These are phyloP conservation scores for Termitomyces sp. DNA, from an alignment of 768 basidiomycete genomes.

Conservation along the genomic window DNA sequence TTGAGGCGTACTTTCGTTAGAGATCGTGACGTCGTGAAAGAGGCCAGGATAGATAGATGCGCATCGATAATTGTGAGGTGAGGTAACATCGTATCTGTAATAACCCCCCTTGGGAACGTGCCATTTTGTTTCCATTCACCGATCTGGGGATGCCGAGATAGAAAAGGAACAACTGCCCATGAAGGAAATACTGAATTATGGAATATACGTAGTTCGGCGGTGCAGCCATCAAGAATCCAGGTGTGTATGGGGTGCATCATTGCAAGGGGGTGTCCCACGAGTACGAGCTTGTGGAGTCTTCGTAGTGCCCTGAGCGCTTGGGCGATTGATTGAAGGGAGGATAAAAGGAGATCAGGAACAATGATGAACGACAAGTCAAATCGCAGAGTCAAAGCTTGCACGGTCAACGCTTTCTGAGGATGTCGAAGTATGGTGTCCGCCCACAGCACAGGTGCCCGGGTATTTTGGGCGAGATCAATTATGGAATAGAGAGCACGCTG, in stretches of 20 bases:
- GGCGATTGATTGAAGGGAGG: slow-evolving; percentile 13
- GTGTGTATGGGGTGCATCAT: slow-evolving; percentile 19
- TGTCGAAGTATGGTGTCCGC: slow-evolving; percentile 13
- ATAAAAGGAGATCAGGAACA: slow-evolving; percentile 14
- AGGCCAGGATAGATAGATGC: slow-evolving; percentile 10
- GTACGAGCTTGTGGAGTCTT: slow-evolving; percentile 13
- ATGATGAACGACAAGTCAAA: slow-evolving; percentile 18
- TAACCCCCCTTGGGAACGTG: not conserved
- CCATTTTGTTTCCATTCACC: slow-evolving; percentile 16
- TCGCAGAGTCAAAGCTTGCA: slow-evolving; percentile 14
- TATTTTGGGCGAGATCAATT: slow-evolving; percentile 14
- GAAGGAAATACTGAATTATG: slow-evolving; percentile 17
- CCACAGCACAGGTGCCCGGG: slow-evolving; percentile 14
- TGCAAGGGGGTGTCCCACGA: slow-evolving; percentile 15
- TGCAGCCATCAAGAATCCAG: slow-evolving; percentile 20
- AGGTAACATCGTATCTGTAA: slow-evolving; percentile 9
- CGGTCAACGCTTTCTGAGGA: slow-evolving; percentile 9
- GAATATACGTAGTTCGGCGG: slow-evolving; percentile 11
- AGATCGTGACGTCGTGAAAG: slow-evolving; percentile 10
- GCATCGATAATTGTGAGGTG: slow-evolving; percentile 12
- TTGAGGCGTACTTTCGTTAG: slow-evolving; percentile 9
- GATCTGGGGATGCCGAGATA: slow-evolving; percentile 10
- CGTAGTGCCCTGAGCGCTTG: slow-evolving; percentile 12
- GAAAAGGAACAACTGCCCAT: slow-evolving; percentile 14
- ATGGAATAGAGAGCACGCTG: slow-evolving; percentile 15